Base-by-base conservation (phyloP, 2,329 filamentous ascomycete genomes). In the Colletotrichum chrysophilum region DNA sequence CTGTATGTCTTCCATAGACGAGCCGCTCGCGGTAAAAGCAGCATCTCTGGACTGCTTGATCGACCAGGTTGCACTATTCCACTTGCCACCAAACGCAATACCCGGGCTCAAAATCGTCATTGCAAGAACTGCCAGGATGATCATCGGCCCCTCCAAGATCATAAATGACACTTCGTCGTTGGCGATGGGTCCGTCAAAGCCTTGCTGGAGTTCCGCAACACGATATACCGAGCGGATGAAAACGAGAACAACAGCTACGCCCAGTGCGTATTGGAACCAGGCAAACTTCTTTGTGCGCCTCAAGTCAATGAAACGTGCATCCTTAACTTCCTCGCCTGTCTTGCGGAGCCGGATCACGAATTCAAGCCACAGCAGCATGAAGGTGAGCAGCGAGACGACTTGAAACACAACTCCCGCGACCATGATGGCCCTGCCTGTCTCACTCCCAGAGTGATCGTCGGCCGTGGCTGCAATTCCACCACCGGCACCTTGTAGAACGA, bases 161-260 rank as follows among this genome's bases (percentile, higher is more conserved):
- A 89, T 88, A 76, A 89, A 89, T 5, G 85, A 77, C 0, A 79
- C 80, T 77, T 90, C 81, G 55, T 89, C 80, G 65, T 82, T 81
- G 71, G 90, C 89, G 62, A 93, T 80, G 9, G 83, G 77, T 2
- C 89, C 89, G 14, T 79, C 78, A 83, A 90, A 93, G 4, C 91
- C 91, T 21, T 89, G 86, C 58, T 86, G 87, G 70, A 93, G 80
- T 82, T 93, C 91, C 3, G 88, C 87, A 26, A 91, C 89, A 66
- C 91, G 87, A 79, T 91, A 93, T 36, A 89, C 86, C 56, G 86
- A 90, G 43, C 90, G 85, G 30, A 89, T 86, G 62, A 92, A 88
- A 78, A 93, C 90, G 34, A 84, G 85, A 6, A 92, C 81, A 90
- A 90, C 16, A 87, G 78, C n/a, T 78, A 78, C 32, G 88, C 81